Evolutionary conservation across 2,329 filamentous ascomycete species (phyloP).

Genomic region (Coleophoma cylindrospora): DNA sequence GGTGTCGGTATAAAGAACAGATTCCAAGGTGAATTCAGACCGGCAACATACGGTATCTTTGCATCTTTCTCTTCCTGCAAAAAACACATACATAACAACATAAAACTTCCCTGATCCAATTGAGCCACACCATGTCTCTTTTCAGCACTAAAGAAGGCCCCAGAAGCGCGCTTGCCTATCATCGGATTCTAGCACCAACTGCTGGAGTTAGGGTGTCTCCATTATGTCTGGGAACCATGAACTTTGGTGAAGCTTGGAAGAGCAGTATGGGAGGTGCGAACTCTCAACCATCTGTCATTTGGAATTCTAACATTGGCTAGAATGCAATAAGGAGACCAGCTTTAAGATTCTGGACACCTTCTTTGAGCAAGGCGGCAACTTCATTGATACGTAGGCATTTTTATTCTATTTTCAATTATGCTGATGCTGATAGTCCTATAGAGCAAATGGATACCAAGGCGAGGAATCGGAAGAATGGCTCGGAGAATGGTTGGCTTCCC

Average conservation of each 20-base stretch:
- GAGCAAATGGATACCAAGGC: conserved; percentile 50
- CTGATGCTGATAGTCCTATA: conserved; percentile 20
- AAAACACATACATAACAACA: no score
- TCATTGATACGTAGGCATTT: conserved; percentile 48
- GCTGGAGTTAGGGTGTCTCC: conserved; percentile 61
- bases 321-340: conserved; percentile 46
- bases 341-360: conserved; percentile 53
- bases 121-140: no score
- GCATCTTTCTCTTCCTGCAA: no score
- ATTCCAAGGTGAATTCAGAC: no score
- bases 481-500: conserved; percentile 48
- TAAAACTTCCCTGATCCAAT: no score
- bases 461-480: conserved; percentile 53
- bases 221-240: conserved; percentile 58
- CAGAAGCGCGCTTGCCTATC: conserved; percentile 32
- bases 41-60: no score
- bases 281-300: no score
- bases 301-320: conserved; percentile 4
- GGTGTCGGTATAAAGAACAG: no score
- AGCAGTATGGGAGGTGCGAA: conserved; percentile 32
- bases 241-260: conserved; percentile 44
- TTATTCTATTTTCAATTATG: no score
- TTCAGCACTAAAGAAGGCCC: no score
- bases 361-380: conserved; percentile 52
- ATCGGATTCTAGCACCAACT: conserved; percentile 58